phyloP scores from a whole-genome alignment of 192 early-diverging fungal genomes.

The Gonapodya sp. region DNA sequence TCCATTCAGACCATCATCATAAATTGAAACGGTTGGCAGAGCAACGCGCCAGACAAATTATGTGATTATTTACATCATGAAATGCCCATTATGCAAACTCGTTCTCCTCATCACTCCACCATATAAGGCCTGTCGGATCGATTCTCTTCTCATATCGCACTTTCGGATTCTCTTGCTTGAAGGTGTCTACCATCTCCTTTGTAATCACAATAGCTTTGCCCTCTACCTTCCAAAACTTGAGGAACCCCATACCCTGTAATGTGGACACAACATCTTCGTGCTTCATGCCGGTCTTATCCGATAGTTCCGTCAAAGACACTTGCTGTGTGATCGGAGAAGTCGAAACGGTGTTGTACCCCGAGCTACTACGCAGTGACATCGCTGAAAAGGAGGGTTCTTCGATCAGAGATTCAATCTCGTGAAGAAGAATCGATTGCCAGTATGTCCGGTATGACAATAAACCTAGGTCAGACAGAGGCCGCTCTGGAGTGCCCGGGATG shows the following conservation, averaged over 20 bases:
- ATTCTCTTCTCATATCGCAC: not conserved
- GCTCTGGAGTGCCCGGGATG: conserved; percentile 90
- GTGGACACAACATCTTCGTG: conserved; percentile 86
- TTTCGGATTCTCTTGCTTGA: not conserved
- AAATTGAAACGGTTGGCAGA: no score
- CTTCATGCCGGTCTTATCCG: conserved; percentile 73
- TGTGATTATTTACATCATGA: no score
- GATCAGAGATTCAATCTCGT: conserved; percentile 54
- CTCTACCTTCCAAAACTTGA: conserved; percentile 67
- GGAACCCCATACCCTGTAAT: conserved; percentile 72
- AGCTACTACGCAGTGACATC: not conserved
- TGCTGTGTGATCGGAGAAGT: not conserved
- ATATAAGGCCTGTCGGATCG: not conserved
- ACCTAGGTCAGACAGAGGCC: conserved; percentile 94
- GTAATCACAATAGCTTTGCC: not conserved
- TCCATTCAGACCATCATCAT: no score
- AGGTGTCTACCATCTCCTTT: not conserved
- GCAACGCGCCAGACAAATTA: no score
- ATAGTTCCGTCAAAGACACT: conserved; percentile 31
- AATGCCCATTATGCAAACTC: no score
- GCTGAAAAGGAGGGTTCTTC: conserved; percentile 41
- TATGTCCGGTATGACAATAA: conserved; percentile 89
- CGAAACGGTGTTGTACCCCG: not conserved
- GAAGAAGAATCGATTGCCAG: conserved; percentile 83
- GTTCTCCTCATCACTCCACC: not conserved